Conservation (phyloP, 371 early-diverging fungal species). For the Umbelopsis sp. region DNA sequence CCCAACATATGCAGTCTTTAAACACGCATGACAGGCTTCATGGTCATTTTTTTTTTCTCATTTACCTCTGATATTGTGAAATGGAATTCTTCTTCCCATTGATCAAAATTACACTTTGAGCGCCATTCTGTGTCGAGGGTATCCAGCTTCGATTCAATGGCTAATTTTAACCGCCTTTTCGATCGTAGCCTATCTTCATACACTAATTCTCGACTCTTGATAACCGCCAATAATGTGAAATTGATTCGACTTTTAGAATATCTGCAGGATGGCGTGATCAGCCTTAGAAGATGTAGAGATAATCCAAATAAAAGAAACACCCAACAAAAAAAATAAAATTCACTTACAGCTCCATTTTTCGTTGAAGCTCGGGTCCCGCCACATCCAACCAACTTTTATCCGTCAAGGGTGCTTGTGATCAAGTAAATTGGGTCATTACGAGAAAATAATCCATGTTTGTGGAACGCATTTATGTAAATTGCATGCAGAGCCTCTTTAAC, state of each 20-base stretch:
- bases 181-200: conserved; percentile 25
- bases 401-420: conserved; percentile 27
- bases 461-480: conserved; percentile 17
- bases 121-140: conserved; percentile 26
- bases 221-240: conserved; percentile 31
- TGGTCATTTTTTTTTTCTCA: background rate
- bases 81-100: conserved; percentile 36
- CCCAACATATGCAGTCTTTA: background rate
- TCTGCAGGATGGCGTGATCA: conserved; percentile 15
- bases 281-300: conserved; percentile 3
- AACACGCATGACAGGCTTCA: background rate
- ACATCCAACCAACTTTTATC: conserved; percentile 32
- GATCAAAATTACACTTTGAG: conserved; percentile 18
- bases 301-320: conserved; percentile 7
- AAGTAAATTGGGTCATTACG: too few species aligned
- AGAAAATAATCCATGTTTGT: background rate
- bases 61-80: conserved; percentile 16
- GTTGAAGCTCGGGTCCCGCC: conserved; percentile 26
- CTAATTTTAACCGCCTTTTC: conserved; percentile 22
- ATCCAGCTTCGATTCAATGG: conserved; percentile 30
- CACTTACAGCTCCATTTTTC: conserved; percentile 31
- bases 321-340: background rate
- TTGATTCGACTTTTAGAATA: conserved; percentile 28
- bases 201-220: conserved; percentile 29
- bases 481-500: background rate